These are phyloP conservation scores for Globisporangium spiculum DNA, from an alignment of 352 stramenopile species.

Conservation along the genomic window DNA sequence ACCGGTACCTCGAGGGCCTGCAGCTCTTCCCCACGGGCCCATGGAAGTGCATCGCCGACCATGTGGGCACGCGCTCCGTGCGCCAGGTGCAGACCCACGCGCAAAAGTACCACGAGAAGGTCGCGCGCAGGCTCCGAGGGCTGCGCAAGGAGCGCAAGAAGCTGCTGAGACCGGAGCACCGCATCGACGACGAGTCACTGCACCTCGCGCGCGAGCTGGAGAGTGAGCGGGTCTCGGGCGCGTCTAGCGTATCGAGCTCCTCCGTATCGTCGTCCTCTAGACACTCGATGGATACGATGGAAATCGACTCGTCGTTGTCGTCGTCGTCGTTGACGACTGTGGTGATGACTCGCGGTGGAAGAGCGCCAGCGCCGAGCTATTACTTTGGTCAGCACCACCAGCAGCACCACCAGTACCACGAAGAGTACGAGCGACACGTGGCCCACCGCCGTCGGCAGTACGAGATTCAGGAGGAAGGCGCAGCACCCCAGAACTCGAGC, in stretches of 20 bases:
- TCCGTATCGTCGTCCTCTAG: neutral
- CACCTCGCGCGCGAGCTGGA: constrained; percentile 17
- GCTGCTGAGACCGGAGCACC: constrained; percentile 44
- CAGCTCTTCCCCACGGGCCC: constrained; percentile 25
- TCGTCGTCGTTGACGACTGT: neutral
- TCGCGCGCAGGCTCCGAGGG: constrained; percentile 50
- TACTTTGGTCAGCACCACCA: neutral
- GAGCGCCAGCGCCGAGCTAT: neutral
- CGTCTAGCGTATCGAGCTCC: neutral
- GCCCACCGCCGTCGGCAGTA: neutral
- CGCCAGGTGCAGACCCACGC: constrained; percentile 62
- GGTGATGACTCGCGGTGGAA: neutral
- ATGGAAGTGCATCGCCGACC: constrained; percentile 26
- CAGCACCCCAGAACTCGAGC: neutral
- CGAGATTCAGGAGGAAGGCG: neutral
- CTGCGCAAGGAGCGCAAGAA: constrained; percentile 63
- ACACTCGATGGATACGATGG: neutral
- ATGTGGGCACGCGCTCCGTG: constrained; percentile 34
- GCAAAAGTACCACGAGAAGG: constrained; percentile 71
- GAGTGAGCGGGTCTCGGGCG: constrained; percentile 7
- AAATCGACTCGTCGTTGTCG: neutral
- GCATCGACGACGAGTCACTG: constrained; percentile 43
- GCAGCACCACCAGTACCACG: neutral
- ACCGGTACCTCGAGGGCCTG: constrained; percentile 24
- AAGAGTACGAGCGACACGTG: neutral